Evolutionary conservation across 805 yeast species (phyloP), one percentile per base, ranked within the genome.

Genomic region (Pichia sporocuriosa): DNA sequence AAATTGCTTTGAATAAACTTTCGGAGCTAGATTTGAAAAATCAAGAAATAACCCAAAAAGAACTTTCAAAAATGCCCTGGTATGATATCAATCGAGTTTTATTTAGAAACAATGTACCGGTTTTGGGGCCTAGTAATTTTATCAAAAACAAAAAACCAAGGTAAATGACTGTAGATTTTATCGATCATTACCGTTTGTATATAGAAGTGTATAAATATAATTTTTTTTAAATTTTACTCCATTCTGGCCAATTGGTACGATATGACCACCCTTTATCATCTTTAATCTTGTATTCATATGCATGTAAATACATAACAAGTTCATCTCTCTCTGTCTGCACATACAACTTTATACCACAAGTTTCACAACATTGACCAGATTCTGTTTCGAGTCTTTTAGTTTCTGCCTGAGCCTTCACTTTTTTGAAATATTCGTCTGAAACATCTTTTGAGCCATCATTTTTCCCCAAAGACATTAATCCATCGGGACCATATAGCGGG

Each of bases 301-400:
- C 73, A 58, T 76, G 81, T 40, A 76, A 58, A 64, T 68, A 75
- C 25, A 76, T 61, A 10, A 57, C 55, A 47, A 57, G 51, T 13
- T 59, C 60, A 16, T 59, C 59, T 4, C 58, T 50, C 20, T 56
- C 53, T 11, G 59, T 62, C 32, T 58, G 60, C 11, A 55, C 39
- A 40, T 59, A 67, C 12, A 69, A 42, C n/a, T 45, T 42, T 3
- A 58, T 47, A 4, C 53, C 54, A 50, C 78, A 72, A 15, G 46
- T 59, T 1, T 43, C 41, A 48, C 77, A 72, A 46, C 29, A 19
- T 11, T 50, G 37, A 9, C 40, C 43, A 2, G 36, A 38, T 30
- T 39, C 35, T 20, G 45, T 32, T 16, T 35, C 22, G 11, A 21
- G n/a, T 28, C 50, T 40, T 24, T 40, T 43, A 16, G n/a, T 2